These are phyloP conservation scores for Oropetium thomaeum DNA, from an alignment of 176 grass and related monocot genomes.

Conservation along the genomic window DNA sequence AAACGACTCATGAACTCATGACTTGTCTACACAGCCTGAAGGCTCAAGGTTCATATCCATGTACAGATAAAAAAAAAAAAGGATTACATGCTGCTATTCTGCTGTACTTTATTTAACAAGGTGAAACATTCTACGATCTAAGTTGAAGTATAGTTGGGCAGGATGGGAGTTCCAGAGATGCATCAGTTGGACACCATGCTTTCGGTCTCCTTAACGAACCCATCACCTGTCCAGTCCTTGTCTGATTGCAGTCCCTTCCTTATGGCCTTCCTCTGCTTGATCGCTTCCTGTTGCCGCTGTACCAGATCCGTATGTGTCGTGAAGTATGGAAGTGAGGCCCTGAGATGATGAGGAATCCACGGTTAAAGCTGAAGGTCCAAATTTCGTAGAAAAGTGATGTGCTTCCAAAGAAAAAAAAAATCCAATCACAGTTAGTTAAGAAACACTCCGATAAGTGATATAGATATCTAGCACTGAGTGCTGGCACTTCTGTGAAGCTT, in stretches of 20 bases:
- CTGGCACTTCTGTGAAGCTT: constrained; percentile 6
- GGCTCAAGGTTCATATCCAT: constrained; percentile 13
- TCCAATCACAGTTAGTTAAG: neutral
- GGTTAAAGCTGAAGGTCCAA: neutral
- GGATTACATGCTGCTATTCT: constrained; percentile 6
- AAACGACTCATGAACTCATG: constrained; percentile 7
- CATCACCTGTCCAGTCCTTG: constrained; percentile 98
- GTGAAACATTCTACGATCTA: constrained; percentile 20
- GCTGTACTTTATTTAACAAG: constrained; percentile 30
- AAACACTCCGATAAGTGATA: neutral
- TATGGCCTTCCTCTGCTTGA: constrained; percentile 79
- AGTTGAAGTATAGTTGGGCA: constrained; percentile 35
- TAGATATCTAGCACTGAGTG: constrained; percentile 4
- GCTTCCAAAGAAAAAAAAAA: neutral
- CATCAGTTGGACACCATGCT: constrained; percentile 98
- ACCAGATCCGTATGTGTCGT: constrained; percentile 92
- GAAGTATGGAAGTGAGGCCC: constrained; percentile 83
- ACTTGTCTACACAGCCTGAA: constrained; percentile 20
- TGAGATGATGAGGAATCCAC: constrained; percentile 18
- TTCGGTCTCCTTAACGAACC: constrained; percentile 85
- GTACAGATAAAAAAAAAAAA: constrained; percentile 22
- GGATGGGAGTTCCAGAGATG: neutral
- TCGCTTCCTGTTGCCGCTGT: constrained; percentile 69
- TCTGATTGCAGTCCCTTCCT: constrained; percentile 82
- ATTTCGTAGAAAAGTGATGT: neutral